Evolutionary conservation across 1,284 basidiomycete genomes (phyloP).

Genomic region (Trichosporon faecale): DNA sequence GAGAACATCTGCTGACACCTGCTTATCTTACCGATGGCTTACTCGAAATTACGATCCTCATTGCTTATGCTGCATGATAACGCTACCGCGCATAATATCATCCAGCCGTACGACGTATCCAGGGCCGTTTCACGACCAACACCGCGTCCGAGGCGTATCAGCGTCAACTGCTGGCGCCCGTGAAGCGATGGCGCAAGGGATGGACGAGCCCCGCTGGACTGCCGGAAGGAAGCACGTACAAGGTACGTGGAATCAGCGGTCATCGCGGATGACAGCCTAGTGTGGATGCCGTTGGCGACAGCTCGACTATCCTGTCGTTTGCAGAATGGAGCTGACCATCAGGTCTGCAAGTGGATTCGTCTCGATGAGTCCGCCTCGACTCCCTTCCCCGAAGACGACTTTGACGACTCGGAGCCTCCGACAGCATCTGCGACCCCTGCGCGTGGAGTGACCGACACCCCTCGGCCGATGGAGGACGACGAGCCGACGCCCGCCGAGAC

Average conservation of each 20-base stretch:
- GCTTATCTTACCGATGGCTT: not conserved
- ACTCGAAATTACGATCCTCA: slow-evolving; percentile 14
- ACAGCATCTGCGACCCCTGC: slow-evolving; percentile 16
- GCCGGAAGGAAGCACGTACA: slow-evolving; percentile 38
- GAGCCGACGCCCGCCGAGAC: slow-evolving; percentile 20
- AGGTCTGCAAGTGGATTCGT: slow-evolving; percentile 27
- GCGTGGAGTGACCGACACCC: not conserved
- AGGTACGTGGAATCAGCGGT: slow-evolving; percentile 22
- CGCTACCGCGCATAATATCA: not conserved
- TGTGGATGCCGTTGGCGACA: no score
- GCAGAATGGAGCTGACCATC: no score
- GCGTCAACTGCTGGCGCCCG: slow-evolving; percentile 40
- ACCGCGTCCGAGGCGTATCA: slow-evolving; percentile 36
- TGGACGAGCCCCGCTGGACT: slow-evolving; percentile 37
- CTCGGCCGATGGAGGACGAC: slow-evolving; percentile 1
- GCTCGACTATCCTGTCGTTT: no score
- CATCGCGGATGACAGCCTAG: no score
- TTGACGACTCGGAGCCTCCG: slow-evolving; percentile 12
- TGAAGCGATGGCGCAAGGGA: slow-evolving; percentile 39
- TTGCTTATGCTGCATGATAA: not conserved
- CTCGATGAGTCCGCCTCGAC: slow-evolving; percentile 23
- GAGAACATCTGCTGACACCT: not conserved
- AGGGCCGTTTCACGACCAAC: slow-evolving; percentile 36
- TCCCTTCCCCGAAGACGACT: slow-evolving; percentile 22
- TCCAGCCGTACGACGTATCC: slow-evolving; percentile 25